A percentile compares a stretch with the other conserved stretches of the same genome.
Evolutionary conservation across 108 stramenopile species (phyloP).

Genomic region (Aurantiochytrium sp.): DNA sequence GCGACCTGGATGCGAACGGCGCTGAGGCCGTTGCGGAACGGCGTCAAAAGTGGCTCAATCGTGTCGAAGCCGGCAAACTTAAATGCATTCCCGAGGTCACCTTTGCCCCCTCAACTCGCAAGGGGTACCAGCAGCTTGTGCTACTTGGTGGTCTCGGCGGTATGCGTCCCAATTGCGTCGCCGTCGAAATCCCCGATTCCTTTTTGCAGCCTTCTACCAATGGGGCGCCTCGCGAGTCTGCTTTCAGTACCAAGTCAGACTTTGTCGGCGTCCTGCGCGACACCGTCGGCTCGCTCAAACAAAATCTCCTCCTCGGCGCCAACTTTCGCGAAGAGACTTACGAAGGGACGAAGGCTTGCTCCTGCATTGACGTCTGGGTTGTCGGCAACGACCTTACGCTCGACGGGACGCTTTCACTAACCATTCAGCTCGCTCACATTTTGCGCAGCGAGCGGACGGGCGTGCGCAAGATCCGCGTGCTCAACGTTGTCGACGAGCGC

Average conservation of each 20-base stretch:
- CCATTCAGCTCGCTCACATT: neutral
- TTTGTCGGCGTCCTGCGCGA: neutral
- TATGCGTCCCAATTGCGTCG: conserved; percentile 22
- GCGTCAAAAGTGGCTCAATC: conserved; percentile 20
- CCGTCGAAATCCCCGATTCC: neutral
- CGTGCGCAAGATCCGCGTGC: neutral
- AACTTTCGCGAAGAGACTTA: neutral
- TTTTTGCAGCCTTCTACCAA: neutral
- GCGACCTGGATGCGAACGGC: neutral
- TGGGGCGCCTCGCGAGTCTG: neutral
- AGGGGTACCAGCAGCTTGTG: conserved; percentile 16
- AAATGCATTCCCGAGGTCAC: conserved; percentile 23
- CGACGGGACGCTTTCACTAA: neutral
- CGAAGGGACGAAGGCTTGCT: neutral
- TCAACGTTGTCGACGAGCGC: neutral
- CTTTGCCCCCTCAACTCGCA: neutral
- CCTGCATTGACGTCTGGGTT: neutral
- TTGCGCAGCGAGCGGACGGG: neutral
- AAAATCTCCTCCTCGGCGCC: neutral
- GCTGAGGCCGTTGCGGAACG: neutral
- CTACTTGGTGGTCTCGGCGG: conserved; percentile 9
- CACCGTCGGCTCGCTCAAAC: neutral
- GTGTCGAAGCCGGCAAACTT: neutral
- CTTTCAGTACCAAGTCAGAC: neutral
- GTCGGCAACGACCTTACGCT: neutral